These are phyloP conservation scores for Austroboletus niveus DNA, from an alignment of 1,284 basidiomycete genomes.

Conservation along the genomic window DNA sequence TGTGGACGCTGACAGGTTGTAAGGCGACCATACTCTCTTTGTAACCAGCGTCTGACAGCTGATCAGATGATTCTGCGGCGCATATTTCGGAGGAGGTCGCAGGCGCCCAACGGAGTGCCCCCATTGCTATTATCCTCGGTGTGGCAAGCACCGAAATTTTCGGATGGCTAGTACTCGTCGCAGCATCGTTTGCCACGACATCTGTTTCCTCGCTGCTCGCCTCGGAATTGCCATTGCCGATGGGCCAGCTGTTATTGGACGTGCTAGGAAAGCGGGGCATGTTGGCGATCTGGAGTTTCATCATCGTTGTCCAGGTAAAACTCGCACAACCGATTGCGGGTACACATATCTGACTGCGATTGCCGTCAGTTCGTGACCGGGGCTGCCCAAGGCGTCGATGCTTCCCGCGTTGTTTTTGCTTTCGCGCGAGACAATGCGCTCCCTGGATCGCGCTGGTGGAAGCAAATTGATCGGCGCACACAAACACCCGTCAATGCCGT, in stretches of 20 bases:
- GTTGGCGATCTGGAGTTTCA: constrained; percentile 68
- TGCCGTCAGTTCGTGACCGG: constrained; percentile 60
- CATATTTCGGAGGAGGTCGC: constrained; percentile 75
- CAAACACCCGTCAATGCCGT: constrained; percentile 72
- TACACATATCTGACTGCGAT: neutral
- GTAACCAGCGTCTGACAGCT: constrained; percentile 1
- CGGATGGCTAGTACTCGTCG: constrained; percentile 64
- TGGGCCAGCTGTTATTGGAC: constrained; percentile 70
- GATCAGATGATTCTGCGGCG: constrained; percentile 70
- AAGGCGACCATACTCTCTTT: neutral
- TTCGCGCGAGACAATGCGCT: constrained; percentile 73
- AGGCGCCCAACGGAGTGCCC: constrained; percentile 65
- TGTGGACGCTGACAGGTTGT: constrained; percentile 80
- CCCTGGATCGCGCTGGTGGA: constrained; percentile 69
- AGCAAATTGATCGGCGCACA: constrained; percentile 53
- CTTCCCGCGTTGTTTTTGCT: constrained; percentile 71
- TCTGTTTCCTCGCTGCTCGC: constrained; percentile 54
- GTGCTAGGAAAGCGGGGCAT: constrained; percentile 66
- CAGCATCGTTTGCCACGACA: constrained; percentile 60
- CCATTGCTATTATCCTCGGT: constrained; percentile 72
- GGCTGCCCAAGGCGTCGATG: constrained; percentile 72
- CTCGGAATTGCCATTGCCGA: constrained; percentile 56
- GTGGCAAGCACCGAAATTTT: constrained; percentile 58
- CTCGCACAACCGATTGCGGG: neutral
- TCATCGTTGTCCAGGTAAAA: constrained; percentile 65